phyloP scores from a whole-genome alignment of 495 filamentous ascomycete species.

The Neurospora hispaniola region DNA sequence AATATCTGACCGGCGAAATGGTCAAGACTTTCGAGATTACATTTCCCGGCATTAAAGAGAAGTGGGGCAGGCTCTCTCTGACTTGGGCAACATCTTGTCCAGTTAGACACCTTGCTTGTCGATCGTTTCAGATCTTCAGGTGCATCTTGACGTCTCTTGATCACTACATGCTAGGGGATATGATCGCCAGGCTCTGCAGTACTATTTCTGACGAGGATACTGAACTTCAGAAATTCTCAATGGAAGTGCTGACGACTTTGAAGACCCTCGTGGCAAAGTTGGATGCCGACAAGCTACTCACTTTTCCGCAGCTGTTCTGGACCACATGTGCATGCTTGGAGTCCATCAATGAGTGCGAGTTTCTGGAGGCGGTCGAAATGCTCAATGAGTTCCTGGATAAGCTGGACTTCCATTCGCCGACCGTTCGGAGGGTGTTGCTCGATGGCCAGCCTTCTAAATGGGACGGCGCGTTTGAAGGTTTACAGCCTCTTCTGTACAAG shows the following conservation, averaged over 20 bases:
- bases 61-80: slow-evolving; percentile 81
- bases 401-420: slow-evolving; percentile 64
- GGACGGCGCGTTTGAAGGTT: slow-evolving; percentile 81
- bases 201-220: slow-evolving; percentile 87
- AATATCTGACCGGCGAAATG: slow-evolving; percentile 65
- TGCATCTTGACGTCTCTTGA: slow-evolving; percentile 85
- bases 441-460: slow-evolving; percentile 75
- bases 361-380: slow-evolving; percentile 82
- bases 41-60: slow-evolving; percentile 77
- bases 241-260: slow-evolving; percentile 92
- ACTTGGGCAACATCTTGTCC: slow-evolving; percentile 95
- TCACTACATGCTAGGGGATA: slow-evolving; percentile 87
- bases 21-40: slow-evolving; percentile 74
- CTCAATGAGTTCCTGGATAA: slow-evolving; percentile 79
- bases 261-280: slow-evolving; percentile 80
- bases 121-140: slow-evolving; percentile 94
- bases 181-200: slow-evolving; percentile 88
- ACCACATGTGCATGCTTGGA: slow-evolving; percentile 91
- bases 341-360: slow-evolving; percentile 91
- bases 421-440: slow-evolving; percentile 55
- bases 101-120: slow-evolving; percentile 88
- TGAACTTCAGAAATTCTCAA: slow-evolving; percentile 90
- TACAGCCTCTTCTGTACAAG: slow-evolving; percentile 80
- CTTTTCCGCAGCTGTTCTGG: slow-evolving; percentile 94
- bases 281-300: slow-evolving; percentile 65